These are phyloP conservation scores for Neofusicoccum sp. DNA, from an alignment of 2,329 filamentous ascomycete genomes.

Conservation along the genomic window DNA sequence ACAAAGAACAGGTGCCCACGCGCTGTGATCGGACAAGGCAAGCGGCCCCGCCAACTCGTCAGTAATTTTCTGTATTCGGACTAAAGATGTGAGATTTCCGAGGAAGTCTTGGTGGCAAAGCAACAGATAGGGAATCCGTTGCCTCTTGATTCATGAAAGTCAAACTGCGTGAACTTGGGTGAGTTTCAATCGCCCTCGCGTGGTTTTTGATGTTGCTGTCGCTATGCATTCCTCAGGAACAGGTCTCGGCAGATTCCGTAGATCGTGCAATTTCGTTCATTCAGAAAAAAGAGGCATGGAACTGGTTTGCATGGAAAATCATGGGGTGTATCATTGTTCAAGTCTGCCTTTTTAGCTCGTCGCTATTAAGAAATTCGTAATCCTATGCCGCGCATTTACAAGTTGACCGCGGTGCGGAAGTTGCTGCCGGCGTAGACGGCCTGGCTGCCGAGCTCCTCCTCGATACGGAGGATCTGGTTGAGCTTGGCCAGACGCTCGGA, in stretches of 20 bases:
- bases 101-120: not conserved
- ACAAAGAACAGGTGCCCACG: not conserved
- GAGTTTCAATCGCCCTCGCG: not conserved
- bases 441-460: constrained; percentile 94
- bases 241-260: not conserved
- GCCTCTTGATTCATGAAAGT: not conserved
- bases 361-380: constrained; percentile 19
- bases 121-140: not conserved
- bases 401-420: constrained; percentile 88
- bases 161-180: not conserved
- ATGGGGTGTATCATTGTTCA: constrained; percentile 16
- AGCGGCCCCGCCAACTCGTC: not conserved
- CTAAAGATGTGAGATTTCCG: not conserved
- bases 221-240: not conserved
- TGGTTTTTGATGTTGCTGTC: not conserved
- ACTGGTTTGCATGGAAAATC: not conserved
- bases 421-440: constrained; percentile 89
- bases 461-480: constrained; percentile 99
- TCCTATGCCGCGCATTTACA: constrained; percentile 58
- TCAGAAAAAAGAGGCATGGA: not conserved
- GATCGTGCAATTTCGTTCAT: not conserved
- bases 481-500: constrained; percentile 99
- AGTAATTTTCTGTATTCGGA: not conserved
- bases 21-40: not conserved
- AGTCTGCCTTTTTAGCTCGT: constrained; percentile 14